Base-by-base conservation (phyloP, 129 eudicot species). In the Arctium lappa region DNA sequence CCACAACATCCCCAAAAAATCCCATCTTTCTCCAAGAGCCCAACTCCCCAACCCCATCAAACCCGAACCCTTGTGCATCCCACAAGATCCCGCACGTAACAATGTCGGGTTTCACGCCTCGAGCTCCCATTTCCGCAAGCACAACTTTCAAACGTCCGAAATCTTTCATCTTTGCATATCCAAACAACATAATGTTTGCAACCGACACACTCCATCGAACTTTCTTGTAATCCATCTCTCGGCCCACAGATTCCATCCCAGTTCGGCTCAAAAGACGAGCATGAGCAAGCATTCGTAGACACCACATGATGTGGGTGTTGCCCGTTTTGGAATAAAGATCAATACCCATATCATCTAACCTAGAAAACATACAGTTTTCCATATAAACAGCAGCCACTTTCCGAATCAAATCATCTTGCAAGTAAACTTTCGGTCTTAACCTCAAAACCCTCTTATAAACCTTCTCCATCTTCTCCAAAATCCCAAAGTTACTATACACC, bases 41-140 rank as follows among this genome's bases (percentile, higher is more conserved):
- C 66, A 81, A 60, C 63, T 70, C 86, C 30, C 33, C 42, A 71
- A 37, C 53, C 78, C 79, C 73, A 78, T 82, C 86, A 60, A 88
- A 81, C 72, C 84, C 87, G 15, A 27, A 77, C 32, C 76, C 65
- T 15, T 74, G 68, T 40, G 81, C 88, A 60, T 89, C 92, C 76
- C 31, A 84, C 78, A 89, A 70, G 36, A 89, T 80, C 70, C 90
- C 92, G 75, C 85, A 80, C 15, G 92, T 89, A 50, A 89, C 88
- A 60, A 89, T 72, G 72, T 89, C 92, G 2, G 90, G 89, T 79
- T 84, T 82, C 88, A 89, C 89, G 76, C 69, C 63, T 39, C 80
- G 50, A 85, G 46, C 80, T 60, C 66, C 84, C 80, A 88, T 80
- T 78, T 88, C 80, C n/a, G 82, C 44, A 0, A 85, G 69, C 40